Percentiles rank a stretch among this genome's conserved stretches.
Conservation (phyloP, 192 early-diverging fungal species). For the Coemansia sp. region DNA sequence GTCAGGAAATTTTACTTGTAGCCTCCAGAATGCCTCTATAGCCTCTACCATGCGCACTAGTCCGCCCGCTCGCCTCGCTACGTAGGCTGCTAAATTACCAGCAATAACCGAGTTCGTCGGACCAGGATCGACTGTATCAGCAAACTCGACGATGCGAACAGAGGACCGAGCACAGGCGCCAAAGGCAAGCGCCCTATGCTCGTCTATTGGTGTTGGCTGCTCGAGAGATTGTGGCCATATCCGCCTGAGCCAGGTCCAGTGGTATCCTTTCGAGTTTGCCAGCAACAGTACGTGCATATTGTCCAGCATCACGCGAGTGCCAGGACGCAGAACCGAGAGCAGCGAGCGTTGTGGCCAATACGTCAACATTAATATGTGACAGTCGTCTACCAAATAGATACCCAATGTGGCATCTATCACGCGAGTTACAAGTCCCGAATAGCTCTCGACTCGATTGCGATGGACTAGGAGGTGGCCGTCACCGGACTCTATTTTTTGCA, state of each 20-base stretch:
- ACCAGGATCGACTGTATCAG: neutral
- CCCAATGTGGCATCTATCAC: slow-evolving; percentile 37
- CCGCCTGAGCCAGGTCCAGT: slow-evolving; percentile 40
- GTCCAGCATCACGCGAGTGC: slow-evolving; percentile 36
- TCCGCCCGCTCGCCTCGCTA: slow-evolving; percentile 14
- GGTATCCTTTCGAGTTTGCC: slow-evolving; percentile 28
- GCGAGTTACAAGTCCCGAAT: slow-evolving; percentile 35
- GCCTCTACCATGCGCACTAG: slow-evolving; percentile 39
- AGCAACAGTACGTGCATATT: slow-evolving; percentile 38
- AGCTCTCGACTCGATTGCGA: slow-evolving; percentile 35
- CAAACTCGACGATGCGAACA: slow-evolving; percentile 30
- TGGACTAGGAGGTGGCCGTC: slow-evolving; percentile 27
- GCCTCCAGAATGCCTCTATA: slow-evolving; percentile 37
- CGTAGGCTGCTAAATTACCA: neutral
- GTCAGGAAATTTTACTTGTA: slow-evolving; percentile 32
- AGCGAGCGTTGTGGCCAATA: slow-evolving; percentile 41
- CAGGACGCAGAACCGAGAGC: slow-evolving; percentile 30
- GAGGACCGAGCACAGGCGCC: slow-evolving; percentile 40
- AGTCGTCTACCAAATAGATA: slow-evolving; percentile 38
- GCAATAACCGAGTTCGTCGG: neutral
- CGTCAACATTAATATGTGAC: slow-evolving; percentile 36
- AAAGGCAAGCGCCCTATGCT: slow-evolving; percentile 27
- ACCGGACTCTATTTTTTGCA: neutral
- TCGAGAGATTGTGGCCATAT: neutral
- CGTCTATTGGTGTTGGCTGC: neutral